Evolutionary conservation across 805 yeast genomes (phyloP).

Genomic region (Ogataea neopini): DNA sequence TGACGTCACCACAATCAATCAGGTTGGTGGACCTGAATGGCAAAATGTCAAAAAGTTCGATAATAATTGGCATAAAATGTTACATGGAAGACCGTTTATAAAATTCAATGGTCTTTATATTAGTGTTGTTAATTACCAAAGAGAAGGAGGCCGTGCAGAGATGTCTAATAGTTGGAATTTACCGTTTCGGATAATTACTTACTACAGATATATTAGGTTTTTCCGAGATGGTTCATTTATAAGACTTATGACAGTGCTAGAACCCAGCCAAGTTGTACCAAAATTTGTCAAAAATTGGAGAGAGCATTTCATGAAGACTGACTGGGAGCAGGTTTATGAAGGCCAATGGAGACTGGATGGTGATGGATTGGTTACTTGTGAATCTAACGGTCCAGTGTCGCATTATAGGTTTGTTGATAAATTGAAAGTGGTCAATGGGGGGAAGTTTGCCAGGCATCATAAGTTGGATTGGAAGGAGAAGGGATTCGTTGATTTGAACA

Average conservation of each 20-base stretch:
- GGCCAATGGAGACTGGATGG: conserved; percentile 62
- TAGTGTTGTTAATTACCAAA: conserved; percentile 77
- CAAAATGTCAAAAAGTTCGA: conserved; percentile 43
- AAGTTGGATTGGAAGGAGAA: conserved; percentile 72
- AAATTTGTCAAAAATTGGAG: conserved; percentile 39
- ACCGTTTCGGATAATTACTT: conserved; percentile 83
- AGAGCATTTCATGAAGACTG: conserved; percentile 16
- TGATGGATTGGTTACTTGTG: conserved; percentile 54
- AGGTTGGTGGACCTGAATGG: conserved; percentile 36
- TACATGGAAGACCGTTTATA: conserved; percentile 67
- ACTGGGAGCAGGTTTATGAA: conserved; percentile 38
- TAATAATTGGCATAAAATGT: conserved; percentile 51
- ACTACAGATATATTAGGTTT: conserved; percentile 82
- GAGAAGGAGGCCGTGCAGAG: conserved; percentile 77
- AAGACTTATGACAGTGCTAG: conserved; percentile 67
- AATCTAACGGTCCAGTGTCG: conserved; percentile 57
- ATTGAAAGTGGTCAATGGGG: conserved; percentile 58
- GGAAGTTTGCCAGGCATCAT: conserved; percentile 59
- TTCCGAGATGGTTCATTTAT: conserved; percentile 75
- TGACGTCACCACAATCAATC: conserved; percentile 42
- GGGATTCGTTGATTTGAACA: conserved; percentile 42
- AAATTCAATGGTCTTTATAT: conserved; percentile 85
- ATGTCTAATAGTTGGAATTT: conserved; percentile 65
- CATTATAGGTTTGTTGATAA: conserved; percentile 65
- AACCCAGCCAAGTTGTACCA: conserved; percentile 70